Evolutionary conservation across 2,329 filamentous ascomycete species (phyloP).

Genomic region (Rhexocercosporidium sp.): DNA sequence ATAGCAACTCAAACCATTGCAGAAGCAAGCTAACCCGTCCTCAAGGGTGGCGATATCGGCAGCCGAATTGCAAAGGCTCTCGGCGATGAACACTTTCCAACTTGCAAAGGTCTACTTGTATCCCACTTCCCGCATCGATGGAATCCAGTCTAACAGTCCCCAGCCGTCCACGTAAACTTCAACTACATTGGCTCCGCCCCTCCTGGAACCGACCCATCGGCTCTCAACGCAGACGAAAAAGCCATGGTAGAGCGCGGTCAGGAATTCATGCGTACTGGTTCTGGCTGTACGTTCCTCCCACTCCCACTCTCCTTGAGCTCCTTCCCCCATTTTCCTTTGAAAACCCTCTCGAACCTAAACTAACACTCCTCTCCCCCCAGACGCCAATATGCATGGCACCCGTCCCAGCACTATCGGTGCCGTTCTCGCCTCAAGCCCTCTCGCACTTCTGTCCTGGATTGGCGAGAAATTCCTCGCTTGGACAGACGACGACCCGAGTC

Average conservation of each 20-base stretch:
- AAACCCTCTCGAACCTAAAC: not conserved
- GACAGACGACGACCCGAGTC: conserved; percentile 50
- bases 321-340: not conserved
- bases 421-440: conserved; percentile 55
- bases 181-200: conserved; percentile 1
- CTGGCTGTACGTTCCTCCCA: conserved; percentile 45
- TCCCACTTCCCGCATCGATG: not conserved
- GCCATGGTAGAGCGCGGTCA: conserved; percentile 44
- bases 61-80: conserved; percentile 27
- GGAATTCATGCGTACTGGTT: conserved; percentile 49
- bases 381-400: conserved; percentile 58
- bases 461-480: conserved; percentile 62
- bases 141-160: not conserved
- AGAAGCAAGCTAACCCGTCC: not conserved
- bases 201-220: conserved; percentile 25
- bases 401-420: conserved; percentile 61
- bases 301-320: not conserved
- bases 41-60: conserved; percentile 26
- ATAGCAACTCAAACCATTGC: no score
- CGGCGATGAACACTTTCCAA: conserved; percentile 13
- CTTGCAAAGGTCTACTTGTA: conserved; percentile 26
- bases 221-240: conserved; percentile 44
- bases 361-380: not conserved
- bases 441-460: conserved; percentile 63
- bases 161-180: conserved; percentile 14